Base-by-base conservation (phyloP, 257 asterid genomes). In the Hygrophila difformis region DNA sequence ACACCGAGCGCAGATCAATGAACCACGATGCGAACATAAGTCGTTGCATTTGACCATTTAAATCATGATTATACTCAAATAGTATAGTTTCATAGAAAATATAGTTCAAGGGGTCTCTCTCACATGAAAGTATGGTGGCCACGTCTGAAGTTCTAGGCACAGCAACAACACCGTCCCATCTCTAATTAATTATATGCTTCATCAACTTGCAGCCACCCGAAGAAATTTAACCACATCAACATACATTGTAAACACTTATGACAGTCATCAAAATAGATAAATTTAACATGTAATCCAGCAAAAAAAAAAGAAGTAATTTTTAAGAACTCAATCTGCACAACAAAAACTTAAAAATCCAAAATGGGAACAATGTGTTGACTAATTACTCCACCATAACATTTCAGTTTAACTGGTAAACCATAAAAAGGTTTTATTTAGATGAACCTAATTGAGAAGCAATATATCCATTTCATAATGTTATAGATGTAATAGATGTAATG, bases 91-190 rank as follows among this genome's bases (percentile, higher is more conserved):
- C 22, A 59, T 42, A 59, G 50, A 34, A 39, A 38, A 55, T 18
- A 23, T 10, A 50, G 31, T 43, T 42, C 14, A 35, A 48, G 54
- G 56, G 44, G 59, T 13, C 44, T 12, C 36, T 76, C 95, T 70
- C 59, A 84, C 95, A 55, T 51, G 86, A 56, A 66, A 71, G 44
- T 63, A 71, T 29, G 76, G 66, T 26, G 77, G 65, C 12, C 84
- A 50, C 54, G 72, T 57, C 40, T 67, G 66, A 57, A 53, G 67
- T 59, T 70, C 83, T 34, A 62, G 14, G 82, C 78, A 73, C 81
- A 75, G 75, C 94, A 84, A 47, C 88, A 81, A 46, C 94, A 84
- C 64, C 74, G 84, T 26, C 95, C 95, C 95, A 84, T 84, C 46
- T 61, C 69, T 63, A 56, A 24, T 23, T 70, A 47, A 56, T 37